Conservation (phyloP, 441 rosid species). For the Brassica balearica region DNA sequence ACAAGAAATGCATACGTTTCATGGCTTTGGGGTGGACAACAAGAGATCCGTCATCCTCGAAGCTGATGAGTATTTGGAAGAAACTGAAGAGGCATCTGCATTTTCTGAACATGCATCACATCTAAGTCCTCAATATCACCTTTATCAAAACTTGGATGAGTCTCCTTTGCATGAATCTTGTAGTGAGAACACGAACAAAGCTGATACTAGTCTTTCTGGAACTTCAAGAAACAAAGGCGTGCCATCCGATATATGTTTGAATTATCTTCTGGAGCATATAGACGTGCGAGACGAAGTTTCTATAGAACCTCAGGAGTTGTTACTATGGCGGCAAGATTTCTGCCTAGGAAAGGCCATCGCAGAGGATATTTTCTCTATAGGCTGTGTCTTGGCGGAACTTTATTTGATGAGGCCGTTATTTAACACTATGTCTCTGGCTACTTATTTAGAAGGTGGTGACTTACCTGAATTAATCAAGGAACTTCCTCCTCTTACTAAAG, state of each 20-base stretch:
- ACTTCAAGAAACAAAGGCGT: slow-evolving; percentile 45
- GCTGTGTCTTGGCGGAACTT: slow-evolving; percentile 88
- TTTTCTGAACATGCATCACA: slow-evolving; percentile 75
- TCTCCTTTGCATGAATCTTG: slow-evolving; percentile 44
- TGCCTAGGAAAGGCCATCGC: slow-evolving; percentile 54
- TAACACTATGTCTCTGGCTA: slow-evolving; percentile 66
- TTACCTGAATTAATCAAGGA: slow-evolving; percentile 67
- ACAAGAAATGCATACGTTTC: slow-evolving; percentile 45
- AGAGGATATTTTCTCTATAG: slow-evolving; percentile 81
- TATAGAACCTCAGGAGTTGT: slow-evolving; percentile 67
- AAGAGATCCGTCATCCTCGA: slow-evolving; percentile 56
- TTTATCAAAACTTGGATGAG: slow-evolving; percentile 44
- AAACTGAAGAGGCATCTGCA: slow-evolving; percentile 74
- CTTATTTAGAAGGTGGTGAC: slow-evolving; percentile 56
- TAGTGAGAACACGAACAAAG: slow-evolving; percentile 36
- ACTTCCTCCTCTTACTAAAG: slow-evolving; percentile 78
- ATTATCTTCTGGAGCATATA: slow-evolving; percentile 74
- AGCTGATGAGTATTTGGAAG: slow-evolving; percentile 60
- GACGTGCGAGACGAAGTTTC: slow-evolving; percentile 63
- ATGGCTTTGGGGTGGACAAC: slow-evolving; percentile 50
- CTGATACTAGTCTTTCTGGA: slow-evolving; percentile 37
- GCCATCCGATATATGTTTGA: slow-evolving; percentile 58
- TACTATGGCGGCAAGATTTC: slow-evolving; percentile 74
- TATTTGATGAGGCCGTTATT: slow-evolving; percentile 80
- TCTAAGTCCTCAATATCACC: slow-evolving; percentile 69